Base-by-base conservation (phyloP, 2,329 filamentous ascomycete genomes). In the Tolypocladium paradoxum region DNA sequence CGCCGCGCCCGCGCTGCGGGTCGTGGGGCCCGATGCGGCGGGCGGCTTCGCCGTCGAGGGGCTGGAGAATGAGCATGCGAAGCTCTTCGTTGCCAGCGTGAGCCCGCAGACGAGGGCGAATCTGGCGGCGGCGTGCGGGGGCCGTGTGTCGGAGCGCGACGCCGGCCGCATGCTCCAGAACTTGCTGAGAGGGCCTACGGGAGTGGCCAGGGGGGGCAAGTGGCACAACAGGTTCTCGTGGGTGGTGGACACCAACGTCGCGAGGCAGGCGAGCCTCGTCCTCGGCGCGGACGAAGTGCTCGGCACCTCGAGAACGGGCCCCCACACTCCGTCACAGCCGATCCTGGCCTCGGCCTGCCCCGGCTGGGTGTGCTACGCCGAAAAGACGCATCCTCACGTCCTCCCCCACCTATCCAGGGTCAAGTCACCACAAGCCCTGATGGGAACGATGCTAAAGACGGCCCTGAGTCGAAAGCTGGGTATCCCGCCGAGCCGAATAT, bases 301-400 rank as follows among this genome's bases (percentile, higher is more conserved):
- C 22, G 68, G 60, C 45, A 57, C 58, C 37, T 53, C 29, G 60
- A 55, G 27, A 56, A 67, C 5, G 58, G 53, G 33, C 29, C 54
- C 22, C 36, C 51, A 1, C 8, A 48, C 56, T 9, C 63, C 63
- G 20, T 48, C 60, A 47, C 74, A 74, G 52, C 88, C 89, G 0
- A 83, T 92, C 33, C 77, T 99, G 45, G 90, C 91, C 9, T 91
- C 91, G 4, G 90, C 90, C 22, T 99, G 93, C 68, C 93, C 93
- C 1, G 93, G 93, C 8, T 99, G 95, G 91, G 92, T 99, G 53
- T 99, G 93, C 72, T 99, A 99, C 65, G 92, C 92, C 29, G 93
- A 99, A 69, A 97, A 99, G 73, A 97, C 92, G 53, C 93, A 99
- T 64, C 90, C 93, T 2, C 86, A 96, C 64, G 84, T 97, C 53